A percentile compares a stretch with the other conserved stretches of the same genome.
Evolutionary conservation across 129 eudicot genomes (phyloP).

Genomic region (Arctium lappa): DNA sequence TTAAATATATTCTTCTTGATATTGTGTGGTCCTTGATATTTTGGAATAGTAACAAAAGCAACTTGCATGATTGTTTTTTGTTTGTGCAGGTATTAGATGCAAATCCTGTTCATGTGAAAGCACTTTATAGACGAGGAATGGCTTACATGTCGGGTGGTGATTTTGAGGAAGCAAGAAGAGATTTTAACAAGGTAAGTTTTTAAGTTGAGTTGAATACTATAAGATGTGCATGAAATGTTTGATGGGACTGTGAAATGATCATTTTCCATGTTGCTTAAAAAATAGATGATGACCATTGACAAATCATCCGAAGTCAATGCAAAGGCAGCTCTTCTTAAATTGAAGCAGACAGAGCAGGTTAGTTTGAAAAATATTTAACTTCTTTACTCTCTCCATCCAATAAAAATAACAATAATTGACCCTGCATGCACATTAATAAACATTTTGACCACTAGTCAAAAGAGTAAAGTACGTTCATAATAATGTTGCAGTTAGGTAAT

Average conservation of each 20-base stretch:
- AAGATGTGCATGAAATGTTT: background rate
- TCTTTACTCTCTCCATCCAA: background rate
- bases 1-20: background rate
- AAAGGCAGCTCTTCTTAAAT: constrained; percentile 77
- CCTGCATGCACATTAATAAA: background rate
- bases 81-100: constrained; percentile 74
- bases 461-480: background rate
- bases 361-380: background rate
- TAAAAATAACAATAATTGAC: background rate
- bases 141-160: constrained; percentile 89
- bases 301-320: constrained; percentile 86
- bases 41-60: background rate
- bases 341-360: constrained; percentile 91
- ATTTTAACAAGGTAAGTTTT: constrained; percentile 69
- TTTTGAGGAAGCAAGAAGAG: constrained; percentile 83
- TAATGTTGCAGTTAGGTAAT: background rate
- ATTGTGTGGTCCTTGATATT: background rate
- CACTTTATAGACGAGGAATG: constrained; percentile 98
- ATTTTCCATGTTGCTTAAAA: constrained; percentile 13
- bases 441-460: background rate
- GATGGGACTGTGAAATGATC: background rate
- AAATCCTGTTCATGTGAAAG: constrained; percentile 90
- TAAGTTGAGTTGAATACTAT: background rate
- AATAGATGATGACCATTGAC: constrained; percentile 81
- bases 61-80: background rate